These are phyloP conservation scores for Yamadazyma diospyri DNA, from an alignment of 1,139 yeast genomes.

Conservation along the genomic window DNA sequence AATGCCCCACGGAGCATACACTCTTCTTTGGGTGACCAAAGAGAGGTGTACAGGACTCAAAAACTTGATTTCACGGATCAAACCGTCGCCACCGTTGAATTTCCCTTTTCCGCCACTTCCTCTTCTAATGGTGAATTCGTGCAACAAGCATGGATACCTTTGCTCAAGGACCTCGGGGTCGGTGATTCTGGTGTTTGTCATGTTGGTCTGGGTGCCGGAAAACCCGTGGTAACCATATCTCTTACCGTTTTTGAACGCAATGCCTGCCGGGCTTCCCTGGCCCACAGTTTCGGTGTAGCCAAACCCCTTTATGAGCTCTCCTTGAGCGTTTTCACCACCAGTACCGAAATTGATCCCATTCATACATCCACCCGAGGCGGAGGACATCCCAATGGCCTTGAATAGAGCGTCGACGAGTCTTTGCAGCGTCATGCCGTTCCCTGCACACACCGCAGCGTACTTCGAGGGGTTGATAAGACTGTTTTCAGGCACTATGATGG, in stretches of 20 bases:
- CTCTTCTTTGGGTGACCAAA: slow-evolving; percentile 21
- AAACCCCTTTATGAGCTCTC: slow-evolving; percentile 37
- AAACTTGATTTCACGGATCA: slow-evolving; percentile 21
- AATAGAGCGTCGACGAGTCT: slow-evolving; percentile 31
- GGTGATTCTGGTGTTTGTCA: slow-evolving; percentile 42
- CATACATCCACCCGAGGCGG: slow-evolving; percentile 38
- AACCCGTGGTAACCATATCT: slow-evolving; percentile 31
- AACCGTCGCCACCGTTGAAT: slow-evolving; percentile 32
- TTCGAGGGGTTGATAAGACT: slow-evolving; percentile 38
- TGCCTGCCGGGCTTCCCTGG: slow-evolving; percentile 44
- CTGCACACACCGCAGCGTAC: slow-evolving; percentile 46
- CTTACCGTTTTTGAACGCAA: slow-evolving; percentile 19
- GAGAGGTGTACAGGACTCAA: slow-evolving; percentile 18
- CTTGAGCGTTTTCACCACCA: slow-evolving; percentile 34
- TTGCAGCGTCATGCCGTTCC: slow-evolving; percentile 48
- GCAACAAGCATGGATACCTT: slow-evolving; percentile 29
- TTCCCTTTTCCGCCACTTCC: slow-evolving; percentile 34
- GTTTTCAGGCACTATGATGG: slow-evolving; percentile 34
- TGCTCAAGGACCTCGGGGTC: slow-evolving; percentile 36
- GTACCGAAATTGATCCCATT: slow-evolving; percentile 45
- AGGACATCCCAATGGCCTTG: slow-evolving; percentile 40
- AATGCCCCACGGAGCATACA: slow-evolving; percentile 20
- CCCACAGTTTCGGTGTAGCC: slow-evolving; percentile 50
- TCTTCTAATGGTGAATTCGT: slow-evolving; percentile 24
- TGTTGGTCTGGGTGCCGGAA: slow-evolving; percentile 44